These are phyloP conservation scores for Leccinum broughii DNA, from an alignment of 768 basidiomycete species.

Conservation along the genomic window DNA sequence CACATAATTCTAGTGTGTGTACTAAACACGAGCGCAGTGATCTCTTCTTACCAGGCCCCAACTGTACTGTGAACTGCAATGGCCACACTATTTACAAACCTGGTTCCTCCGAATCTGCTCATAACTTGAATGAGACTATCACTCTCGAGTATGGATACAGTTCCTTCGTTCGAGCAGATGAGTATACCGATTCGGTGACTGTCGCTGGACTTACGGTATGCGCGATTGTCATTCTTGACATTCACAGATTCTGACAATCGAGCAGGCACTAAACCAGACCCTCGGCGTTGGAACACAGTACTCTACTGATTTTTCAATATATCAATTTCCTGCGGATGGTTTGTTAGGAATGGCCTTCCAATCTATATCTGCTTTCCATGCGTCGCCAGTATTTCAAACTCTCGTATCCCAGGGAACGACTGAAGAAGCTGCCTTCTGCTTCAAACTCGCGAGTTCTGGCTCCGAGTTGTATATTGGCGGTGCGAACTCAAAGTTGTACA, in stretches of 20 bases:
- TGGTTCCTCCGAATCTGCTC: constrained; percentile 7
- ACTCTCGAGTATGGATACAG: neutral
- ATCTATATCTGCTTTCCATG: constrained; percentile 36
- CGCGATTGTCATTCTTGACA: neutral
- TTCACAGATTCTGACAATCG: neutral
- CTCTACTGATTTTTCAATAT: neutral
- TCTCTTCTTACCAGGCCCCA: constrained; percentile 28
- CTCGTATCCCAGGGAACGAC: constrained; percentile 38
- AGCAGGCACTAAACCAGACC: constrained; percentile 14
- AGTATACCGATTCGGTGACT: constrained; percentile 13
- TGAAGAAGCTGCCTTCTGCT: constrained; percentile 41
- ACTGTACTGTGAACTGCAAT: constrained; percentile 27
- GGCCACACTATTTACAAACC: constrained; percentile 37
- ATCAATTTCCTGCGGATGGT: constrained; percentile 25
- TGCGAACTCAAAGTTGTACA: constrained; percentile 42
- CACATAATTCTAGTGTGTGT: neutral
- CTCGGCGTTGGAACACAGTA: constrained; percentile 18
- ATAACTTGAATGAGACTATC: constrained; percentile 3
- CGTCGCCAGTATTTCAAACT: constrained; percentile 41
- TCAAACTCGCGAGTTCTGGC: constrained; percentile 44
- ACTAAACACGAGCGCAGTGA: constrained; percentile 14
- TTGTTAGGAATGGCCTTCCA: constrained; percentile 45
- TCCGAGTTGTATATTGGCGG: constrained; percentile 57
- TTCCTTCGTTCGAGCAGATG: constrained; percentile 4
- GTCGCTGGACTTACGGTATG: constrained; percentile 15